These are phyloP conservation scores for Aphanocladium album DNA, from an alignment of 2,329 filamentous ascomycete genomes.

Conservation along the genomic window DNA sequence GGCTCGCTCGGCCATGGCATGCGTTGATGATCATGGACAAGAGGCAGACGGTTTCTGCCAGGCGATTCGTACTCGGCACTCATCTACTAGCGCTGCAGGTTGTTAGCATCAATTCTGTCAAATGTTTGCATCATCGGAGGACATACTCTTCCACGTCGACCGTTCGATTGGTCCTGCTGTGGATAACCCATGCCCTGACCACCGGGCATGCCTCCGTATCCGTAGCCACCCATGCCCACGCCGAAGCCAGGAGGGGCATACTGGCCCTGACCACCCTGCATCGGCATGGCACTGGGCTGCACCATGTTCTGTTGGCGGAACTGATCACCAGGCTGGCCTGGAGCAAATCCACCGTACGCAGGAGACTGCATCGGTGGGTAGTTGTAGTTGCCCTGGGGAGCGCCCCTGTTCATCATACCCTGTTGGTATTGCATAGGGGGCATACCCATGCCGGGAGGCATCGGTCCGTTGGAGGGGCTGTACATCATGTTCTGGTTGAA, in stretches of 20 bases:
- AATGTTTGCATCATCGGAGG: background rate
- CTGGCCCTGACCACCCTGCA: slow-evolving; percentile 37
- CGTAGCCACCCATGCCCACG: slow-evolving; percentile 41
- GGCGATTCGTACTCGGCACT: background rate
- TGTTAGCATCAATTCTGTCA: slow-evolving; percentile 19
- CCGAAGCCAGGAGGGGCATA: slow-evolving; percentile 48
- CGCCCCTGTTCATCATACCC: slow-evolving; percentile 47
- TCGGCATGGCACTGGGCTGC: slow-evolving; percentile 44
- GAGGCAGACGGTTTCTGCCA: background rate
- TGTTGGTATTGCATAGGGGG: slow-evolving; percentile 56
- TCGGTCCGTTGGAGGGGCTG: slow-evolving; percentile 39
- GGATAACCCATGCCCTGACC: slow-evolving; percentile 48
- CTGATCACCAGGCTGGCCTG: slow-evolving; percentile 47
- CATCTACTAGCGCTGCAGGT: slow-evolving; percentile 2
- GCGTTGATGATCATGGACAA: slow-evolving; percentile 11
- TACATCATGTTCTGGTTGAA: slow-evolving; percentile 51
- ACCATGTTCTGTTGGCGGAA: slow-evolving; percentile 49
- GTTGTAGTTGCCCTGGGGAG: slow-evolving; percentile 51
- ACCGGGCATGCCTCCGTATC: slow-evolving; percentile 39
- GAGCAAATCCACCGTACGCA: slow-evolving; percentile 48
- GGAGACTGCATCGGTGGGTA: slow-evolving; percentile 53
- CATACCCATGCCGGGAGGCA: slow-evolving; percentile 43
- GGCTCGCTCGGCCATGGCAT: slow-evolving; percentile 8
- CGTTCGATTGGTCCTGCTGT: slow-evolving; percentile 52
- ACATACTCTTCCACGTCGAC: slow-evolving; percentile 55